Conservation (phyloP, 306 rosid species). For the Hylodesmum podocarpum region DNA sequence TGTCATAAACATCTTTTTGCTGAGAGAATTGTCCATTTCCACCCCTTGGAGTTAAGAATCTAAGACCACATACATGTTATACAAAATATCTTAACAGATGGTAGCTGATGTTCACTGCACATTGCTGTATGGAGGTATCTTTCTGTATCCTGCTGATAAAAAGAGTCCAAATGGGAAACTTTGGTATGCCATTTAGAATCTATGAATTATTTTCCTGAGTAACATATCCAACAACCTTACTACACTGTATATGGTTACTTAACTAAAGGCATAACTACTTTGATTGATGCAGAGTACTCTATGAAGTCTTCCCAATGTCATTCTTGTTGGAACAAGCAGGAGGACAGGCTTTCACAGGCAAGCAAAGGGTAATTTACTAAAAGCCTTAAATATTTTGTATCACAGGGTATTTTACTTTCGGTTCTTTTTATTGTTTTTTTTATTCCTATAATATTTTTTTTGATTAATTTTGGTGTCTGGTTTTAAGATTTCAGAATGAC, state of each 20-base stretch:
- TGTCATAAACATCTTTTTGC: background rate
- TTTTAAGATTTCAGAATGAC: too few relatives aligned
- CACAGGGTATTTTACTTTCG: too few relatives aligned
- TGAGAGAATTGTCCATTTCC: too few relatives aligned
- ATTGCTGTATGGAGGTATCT: slow-evolving; percentile 87
- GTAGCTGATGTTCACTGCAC: slow-evolving; percentile 98
- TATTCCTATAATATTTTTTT: too few relatives aligned
- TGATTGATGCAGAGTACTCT: slow-evolving; percentile 57
- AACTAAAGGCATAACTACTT: background rate
- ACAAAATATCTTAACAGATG: slow-evolving; percentile 58
- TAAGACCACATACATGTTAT: background rate
- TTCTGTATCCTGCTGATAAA: slow-evolving; percentile 89
- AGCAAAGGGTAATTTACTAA: slow-evolving; percentile 75
- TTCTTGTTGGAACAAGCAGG: slow-evolving; percentile 83
- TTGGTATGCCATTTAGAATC: slow-evolving; percentile 49
- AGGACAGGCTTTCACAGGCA: slow-evolving; percentile 82
- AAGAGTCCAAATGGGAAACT: slow-evolving; percentile 90
- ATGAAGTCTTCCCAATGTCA: slow-evolving; percentile 90
- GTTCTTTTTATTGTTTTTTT: too few relatives aligned
- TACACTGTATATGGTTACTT: background rate
- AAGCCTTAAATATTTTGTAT: too few relatives aligned
- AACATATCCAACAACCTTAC: slow-evolving; percentile 17
- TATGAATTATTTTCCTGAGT: slow-evolving; percentile 28
- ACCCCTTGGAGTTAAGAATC: too few relatives aligned
- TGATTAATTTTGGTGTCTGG: too few relatives aligned